phyloP scores from a whole-genome alignment of 164 flowering plant genomes.

The Annona cherimola region DNA sequence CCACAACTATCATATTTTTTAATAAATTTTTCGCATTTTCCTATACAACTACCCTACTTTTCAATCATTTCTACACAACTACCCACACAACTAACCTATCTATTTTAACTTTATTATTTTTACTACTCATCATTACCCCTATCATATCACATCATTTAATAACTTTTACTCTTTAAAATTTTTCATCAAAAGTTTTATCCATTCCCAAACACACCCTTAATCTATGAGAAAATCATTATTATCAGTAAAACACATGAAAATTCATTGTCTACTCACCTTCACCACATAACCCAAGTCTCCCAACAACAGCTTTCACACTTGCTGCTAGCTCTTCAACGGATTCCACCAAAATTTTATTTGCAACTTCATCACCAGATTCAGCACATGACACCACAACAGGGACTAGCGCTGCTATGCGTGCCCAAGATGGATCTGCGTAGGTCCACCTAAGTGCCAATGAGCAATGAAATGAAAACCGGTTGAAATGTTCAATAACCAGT shows the following conservation, averaged over 20 bases:
- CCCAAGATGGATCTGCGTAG: conserved; percentile 98
- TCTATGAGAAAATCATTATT: neutral
- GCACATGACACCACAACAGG: conserved; percentile 92
- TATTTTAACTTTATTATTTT: too few species aligned
- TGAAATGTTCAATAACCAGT: neutral
- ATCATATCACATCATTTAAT: too few species aligned
- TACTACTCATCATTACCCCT: too few species aligned
- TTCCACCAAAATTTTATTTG: conserved; percentile 53
- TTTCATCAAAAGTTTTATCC: too few species aligned
- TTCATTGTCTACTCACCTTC: conserved; percentile 41
- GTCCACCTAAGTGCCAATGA: conserved; percentile 50
- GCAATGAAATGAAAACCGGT: conserved; percentile 10
- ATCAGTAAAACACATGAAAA: neutral
- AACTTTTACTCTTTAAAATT: too few species aligned
- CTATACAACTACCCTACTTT: too few species aligned
- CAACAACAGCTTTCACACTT: conserved; percentile 88
- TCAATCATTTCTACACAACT: too few species aligned
- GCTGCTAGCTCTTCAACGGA: conserved; percentile 77
- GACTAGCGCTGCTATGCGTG: conserved; percentile 93
- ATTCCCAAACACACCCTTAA: neutral
- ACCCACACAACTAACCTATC: too few species aligned
- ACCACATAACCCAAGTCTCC: conserved; percentile 71
- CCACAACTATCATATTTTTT: too few species aligned
- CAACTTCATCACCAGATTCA: conserved; percentile 82
- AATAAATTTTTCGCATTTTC: too few species aligned